Base-by-base conservation (phyloP, 371 early-diverging fungal genomes). In the Apophysomyces variabilis region DNA sequence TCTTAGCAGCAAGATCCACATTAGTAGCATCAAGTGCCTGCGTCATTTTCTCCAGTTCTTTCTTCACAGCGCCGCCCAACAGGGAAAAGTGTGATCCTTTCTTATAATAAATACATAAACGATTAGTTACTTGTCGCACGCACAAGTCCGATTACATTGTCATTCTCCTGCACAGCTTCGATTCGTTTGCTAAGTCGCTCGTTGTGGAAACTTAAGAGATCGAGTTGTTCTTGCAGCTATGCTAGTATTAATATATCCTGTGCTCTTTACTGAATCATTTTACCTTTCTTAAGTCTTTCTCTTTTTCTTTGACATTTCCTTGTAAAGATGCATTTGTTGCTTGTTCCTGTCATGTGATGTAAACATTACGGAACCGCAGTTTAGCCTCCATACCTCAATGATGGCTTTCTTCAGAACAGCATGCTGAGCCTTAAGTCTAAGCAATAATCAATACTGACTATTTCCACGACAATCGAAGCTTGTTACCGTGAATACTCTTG, bases 141-240 rank as follows among this genome's bases (percentile, higher is more conserved):
- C 1, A 26, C 5, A 47, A 36, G 8, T 32, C 8, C 35, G 68
- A 75, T 77, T 60, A 83, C 74, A 57, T 83, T 71, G 1, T 83
- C 84, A 38, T 68, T 74, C 11, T 77, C 86, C 62, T 88, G 89
- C 16, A 89, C 74, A 35, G 83, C 82, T 58, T 87, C 85, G 35
- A 89, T 89, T 26, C 89, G 87, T 44, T 85, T 89, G 3, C 88
- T 86, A 45, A 89, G 64, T 21, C 89, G 83, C 62, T 89, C 86
- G 61, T 88, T 89, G 57, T 89, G 89, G 64, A 87, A 89, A 0
- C 82, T 75, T 39, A 89, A 79, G 5, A 89, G 68, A 66, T 89
- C 89, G 58, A 89, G 66, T 64, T 89, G 86, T 70, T 87, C 84
- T 72, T 84, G 79, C 35, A 81, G 56, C 84, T 84, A 41, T 16